Evolutionary conservation across 2,329 filamentous ascomycete genomes (phyloP).

Genomic region (Paracoccidioides brasiliensis): DNA sequence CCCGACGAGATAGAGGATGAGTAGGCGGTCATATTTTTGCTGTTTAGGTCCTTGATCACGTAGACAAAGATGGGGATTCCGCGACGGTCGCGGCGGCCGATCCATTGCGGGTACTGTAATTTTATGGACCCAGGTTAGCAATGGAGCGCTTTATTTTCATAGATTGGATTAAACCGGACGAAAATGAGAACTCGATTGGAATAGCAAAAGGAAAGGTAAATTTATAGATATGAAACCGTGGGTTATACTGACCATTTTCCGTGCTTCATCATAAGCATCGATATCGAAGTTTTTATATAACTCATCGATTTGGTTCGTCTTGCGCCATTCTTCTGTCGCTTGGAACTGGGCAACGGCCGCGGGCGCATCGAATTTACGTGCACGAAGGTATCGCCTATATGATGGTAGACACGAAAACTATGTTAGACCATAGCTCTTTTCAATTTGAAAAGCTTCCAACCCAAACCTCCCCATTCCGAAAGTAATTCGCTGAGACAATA

Average conservation of each 20-base stretch:
- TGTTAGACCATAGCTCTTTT: constrained; percentile 1
- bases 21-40: constrained; percentile 67
- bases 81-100: constrained; percentile 73
- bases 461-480: too few relatives aligned
- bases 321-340: constrained; percentile 78
- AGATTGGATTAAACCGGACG: not conserved
- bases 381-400: constrained; percentile 66
- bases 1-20: constrained; percentile 40
- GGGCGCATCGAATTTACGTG: constrained; percentile 62
- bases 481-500: too few relatives aligned
- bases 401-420: not conserved
- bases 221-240: not conserved
- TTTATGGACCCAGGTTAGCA: too few relatives aligned
- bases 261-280: constrained; percentile 66
- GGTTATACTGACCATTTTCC: constrained; percentile 47
- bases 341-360: constrained; percentile 76
- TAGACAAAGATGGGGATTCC: constrained; percentile 89
- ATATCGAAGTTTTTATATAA: constrained; percentile 81
- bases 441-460: not conserved
- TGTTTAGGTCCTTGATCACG: constrained; percentile 70
- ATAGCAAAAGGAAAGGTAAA: not conserved
- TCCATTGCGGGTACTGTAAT: constrained; percentile 80
- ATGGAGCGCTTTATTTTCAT: not conserved
- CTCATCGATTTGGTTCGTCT: constrained; percentile 60
- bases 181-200: not conserved